Conservation (phyloP, 805 yeast genomes). For the Ogataea angusta region DNA sequence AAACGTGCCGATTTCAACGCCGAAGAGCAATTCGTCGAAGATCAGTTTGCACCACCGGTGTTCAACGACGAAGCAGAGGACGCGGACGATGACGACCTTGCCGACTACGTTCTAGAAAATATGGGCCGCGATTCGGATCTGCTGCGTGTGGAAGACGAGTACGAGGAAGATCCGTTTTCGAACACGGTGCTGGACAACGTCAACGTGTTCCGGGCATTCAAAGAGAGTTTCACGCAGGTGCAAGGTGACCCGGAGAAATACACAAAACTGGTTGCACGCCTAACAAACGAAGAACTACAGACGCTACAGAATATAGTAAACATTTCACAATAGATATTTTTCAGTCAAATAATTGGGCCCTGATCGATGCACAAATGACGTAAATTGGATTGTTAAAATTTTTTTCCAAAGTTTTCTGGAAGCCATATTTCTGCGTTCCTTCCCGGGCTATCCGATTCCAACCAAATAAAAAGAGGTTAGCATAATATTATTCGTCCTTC, state of each 20-base stretch:
- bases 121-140: slow-evolving; percentile 43
- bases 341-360: background rate
- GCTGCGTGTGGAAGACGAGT: slow-evolving; percentile 55
- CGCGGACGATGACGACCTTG: slow-evolving; percentile 27
- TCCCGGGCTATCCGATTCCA: slow-evolving; percentile 3
- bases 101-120: slow-evolving; percentile 48
- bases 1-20: slow-evolving; percentile 53
- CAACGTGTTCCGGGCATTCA: slow-evolving; percentile 67
- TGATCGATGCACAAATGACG: slow-evolving; percentile 3
- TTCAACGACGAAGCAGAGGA: slow-evolving; percentile 25
- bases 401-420: slow-evolving; percentile 6
- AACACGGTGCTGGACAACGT: slow-evolving; percentile 76
- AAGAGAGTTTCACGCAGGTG: slow-evolving; percentile 47
- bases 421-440: background rate
- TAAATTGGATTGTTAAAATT: background rate
- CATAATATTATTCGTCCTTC: background rate
- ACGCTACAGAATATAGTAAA: slow-evolving; percentile 16
- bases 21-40: slow-evolving; percentile 25
- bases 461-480: background rate
- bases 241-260: slow-evolving; percentile 43
- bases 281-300: slow-evolving; percentile 25
- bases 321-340: slow-evolving; percentile 7
- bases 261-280: slow-evolving; percentile 17
- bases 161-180: slow-evolving; percentile 77
- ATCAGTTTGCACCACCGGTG: slow-evolving; percentile 14